Base-by-base conservation (phyloP, 495 filamentous ascomycete species). In the Penicillium taxi region DNA sequence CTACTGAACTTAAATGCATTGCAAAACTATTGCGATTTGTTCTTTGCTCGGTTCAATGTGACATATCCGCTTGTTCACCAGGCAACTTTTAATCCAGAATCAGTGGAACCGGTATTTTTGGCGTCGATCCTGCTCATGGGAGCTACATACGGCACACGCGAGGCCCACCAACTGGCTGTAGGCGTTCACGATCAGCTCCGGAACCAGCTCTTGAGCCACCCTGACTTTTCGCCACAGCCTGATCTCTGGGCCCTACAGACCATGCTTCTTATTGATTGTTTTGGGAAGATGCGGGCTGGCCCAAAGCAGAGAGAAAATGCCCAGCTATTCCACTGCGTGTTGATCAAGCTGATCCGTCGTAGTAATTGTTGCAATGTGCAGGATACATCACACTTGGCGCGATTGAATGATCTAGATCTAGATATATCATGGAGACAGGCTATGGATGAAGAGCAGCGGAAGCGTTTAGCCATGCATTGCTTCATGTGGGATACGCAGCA, bases 401-500 rank as follows among this genome's bases (percentile, higher is more conserved):
- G 37, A 39, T 25, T 48, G 22, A 45, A 52, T 0, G 53, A 65
- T 32, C 34, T 61, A 5, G 61, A 72, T 2, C 34, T 61, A 5
- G 61, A 72, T 2, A 24, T 43, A 15, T 45, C 55, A n/a, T 77
- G 73, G 74, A 49, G 48, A 37, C 46, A 51, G 5, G 69, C 67
- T 53, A 65, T 70, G 39, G 61, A 71, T 26, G 65, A 57, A 5
- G 73, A 77, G 42, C 72, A 77, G 39, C 64, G 67, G 20, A 72
- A 74, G 50, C 61, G 71, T 17, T 50, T 76, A 5, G 66, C 69
- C 0, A 61, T 77, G 32, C 59, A 72, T 19, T 74, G 69, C 38
- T 79, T 77, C 41, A 74, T 77, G 65, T 75, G 72, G 73, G 73
- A 75, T 39, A 72, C 67, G 0, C 70, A 75, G 44, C 71, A 74